Evolutionary conservation across 2,329 filamentous ascomycete species (phyloP).

Genomic region (Thelonectria blattea): DNA sequence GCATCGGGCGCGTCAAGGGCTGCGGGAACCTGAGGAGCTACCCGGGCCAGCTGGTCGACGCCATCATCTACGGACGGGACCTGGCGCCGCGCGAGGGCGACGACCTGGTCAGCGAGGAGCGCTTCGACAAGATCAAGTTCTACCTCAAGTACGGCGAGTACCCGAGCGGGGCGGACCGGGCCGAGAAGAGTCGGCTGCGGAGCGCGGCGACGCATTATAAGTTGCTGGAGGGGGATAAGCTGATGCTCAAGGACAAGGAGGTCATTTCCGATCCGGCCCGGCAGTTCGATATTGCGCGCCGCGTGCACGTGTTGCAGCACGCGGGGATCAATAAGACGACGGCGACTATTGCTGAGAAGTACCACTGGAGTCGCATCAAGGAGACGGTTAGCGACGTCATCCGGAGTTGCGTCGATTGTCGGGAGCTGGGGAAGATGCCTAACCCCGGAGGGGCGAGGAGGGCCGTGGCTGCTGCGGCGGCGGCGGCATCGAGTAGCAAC

Average conservation of each 20-base stretch:
- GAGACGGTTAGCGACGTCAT: slow-evolving; percentile 96
- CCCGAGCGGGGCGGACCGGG: slow-evolving; percentile 88
- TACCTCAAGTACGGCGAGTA: slow-evolving; percentile 96
- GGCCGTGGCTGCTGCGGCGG: slow-evolving; percentile 9
- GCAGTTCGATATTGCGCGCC: slow-evolving; percentile 88
- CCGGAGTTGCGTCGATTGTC: slow-evolving; percentile 88
- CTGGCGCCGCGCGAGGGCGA: slow-evolving; percentile 67
- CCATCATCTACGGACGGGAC: slow-evolving; percentile 78
- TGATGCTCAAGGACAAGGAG: slow-evolving; percentile 98
- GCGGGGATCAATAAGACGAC: slow-evolving; percentile 99
- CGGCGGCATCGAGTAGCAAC: slow-evolving; percentile 3
- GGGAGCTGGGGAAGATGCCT: slow-evolving; percentile 71
- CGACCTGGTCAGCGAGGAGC: slow-evolving; percentile 89
- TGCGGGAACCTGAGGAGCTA: slow-evolving; percentile 73
- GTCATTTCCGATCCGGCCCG: slow-evolving; percentile 88
- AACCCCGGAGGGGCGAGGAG: slow-evolving; percentile 39
- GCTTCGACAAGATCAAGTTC: slow-evolving; percentile 98
- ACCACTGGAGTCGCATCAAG: slow-evolving; percentile 98
- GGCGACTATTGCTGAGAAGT: slow-evolving; percentile 88
- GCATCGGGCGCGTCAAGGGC: slow-evolving; percentile 81
- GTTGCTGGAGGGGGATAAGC: slow-evolving; percentile 75
- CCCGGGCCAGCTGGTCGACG: slow-evolving; percentile 72
- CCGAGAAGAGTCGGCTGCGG: slow-evolving; percentile 92
- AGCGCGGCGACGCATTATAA: slow-evolving; percentile 97
- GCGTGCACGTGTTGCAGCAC: slow-evolving; percentile 76